phyloP scores from a whole-genome alignment of 805 yeast genomes.

The Wickerhamiella sorbophila region DNA sequence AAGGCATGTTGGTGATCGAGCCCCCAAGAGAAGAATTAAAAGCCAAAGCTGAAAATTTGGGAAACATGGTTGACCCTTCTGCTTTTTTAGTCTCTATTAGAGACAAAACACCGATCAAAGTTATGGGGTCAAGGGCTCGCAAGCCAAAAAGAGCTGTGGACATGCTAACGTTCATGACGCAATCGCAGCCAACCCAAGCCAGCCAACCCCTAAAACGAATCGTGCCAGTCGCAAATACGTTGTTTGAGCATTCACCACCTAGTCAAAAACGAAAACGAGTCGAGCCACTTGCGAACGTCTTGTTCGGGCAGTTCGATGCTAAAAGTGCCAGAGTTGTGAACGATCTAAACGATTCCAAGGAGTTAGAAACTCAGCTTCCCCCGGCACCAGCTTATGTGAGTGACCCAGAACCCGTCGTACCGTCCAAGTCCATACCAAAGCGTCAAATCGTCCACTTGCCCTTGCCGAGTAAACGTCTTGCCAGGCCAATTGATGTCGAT shows the following conservation, averaged over 20 bases:
- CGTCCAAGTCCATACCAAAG: too few relatives aligned
- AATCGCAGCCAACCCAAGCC: not conserved
- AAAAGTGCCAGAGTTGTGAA: not conserved
- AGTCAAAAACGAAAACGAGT: not conserved
- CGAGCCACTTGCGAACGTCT: not conserved
- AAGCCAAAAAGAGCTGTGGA: not conserved
- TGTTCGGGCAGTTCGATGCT: not conserved
- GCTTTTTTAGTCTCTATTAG: not conserved
- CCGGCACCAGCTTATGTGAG: too few relatives aligned
- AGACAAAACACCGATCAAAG: not conserved
- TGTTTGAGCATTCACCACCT: too few relatives aligned
- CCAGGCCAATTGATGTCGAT: not conserved
- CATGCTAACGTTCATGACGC: slow-evolving; percentile 1
- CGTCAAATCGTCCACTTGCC: too few relatives aligned
- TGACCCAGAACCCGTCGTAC: too few relatives aligned
- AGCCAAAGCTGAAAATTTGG: not conserved
- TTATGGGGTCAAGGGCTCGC: not conserved
- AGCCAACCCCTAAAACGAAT: not conserved
- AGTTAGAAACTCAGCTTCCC: not conserved
- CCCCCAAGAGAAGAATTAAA: not conserved
- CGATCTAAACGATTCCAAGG: not conserved
- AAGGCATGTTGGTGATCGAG: not conserved
- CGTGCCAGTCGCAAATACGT: not conserved
- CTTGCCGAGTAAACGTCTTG: not conserved
- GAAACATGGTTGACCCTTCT: not conserved